phyloP scores from a whole-genome alignment of 306 rosid genomes.

The Carpinus viminea region DNA sequence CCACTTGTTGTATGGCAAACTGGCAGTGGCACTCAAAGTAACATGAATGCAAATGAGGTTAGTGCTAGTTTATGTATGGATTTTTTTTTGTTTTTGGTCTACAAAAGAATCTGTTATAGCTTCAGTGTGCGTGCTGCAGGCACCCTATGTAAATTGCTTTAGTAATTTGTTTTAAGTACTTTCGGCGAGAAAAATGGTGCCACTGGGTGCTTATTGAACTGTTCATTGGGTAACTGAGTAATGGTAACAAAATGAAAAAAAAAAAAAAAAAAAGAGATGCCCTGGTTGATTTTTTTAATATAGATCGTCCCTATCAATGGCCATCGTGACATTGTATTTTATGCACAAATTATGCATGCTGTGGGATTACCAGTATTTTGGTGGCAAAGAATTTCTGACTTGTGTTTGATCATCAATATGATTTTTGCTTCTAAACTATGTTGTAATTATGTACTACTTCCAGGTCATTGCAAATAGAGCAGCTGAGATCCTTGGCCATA shows the following conservation, averaged over 20 bases:
- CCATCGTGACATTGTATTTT: not conserved
- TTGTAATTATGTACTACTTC: constrained; percentile 13
- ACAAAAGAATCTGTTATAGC: not conserved
- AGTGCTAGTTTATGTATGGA: not conserved
- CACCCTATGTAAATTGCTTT: not conserved
- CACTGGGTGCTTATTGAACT: not conserved
- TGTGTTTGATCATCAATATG: constrained; percentile 10
- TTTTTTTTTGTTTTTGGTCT: not conserved
- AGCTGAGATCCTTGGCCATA: constrained; percentile 92
- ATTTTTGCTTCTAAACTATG: not conserved
- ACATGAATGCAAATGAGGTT: constrained; percentile 99
- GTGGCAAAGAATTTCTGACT: constrained; percentile 1
- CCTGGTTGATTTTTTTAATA: not conserved
- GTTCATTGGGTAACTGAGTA: not conserved
- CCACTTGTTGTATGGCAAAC: constrained; percentile 99
- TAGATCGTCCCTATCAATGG: not conserved
- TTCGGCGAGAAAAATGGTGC: not conserved
- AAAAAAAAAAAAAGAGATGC: not conserved
- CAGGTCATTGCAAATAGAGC: constrained; percentile 99
- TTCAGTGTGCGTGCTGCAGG: not conserved
- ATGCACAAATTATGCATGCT: not conserved
- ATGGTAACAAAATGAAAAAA: not conserved
- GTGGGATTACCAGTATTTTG: not conserved
- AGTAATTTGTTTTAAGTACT: not conserved
- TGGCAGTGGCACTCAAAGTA: constrained; percentile 98